Percentiles rank a stretch among this genome's conserved stretches.
These are phyloP conservation scores for Plantago elongata DNA, from an alignment of 257 asterid species.

Conservation along the genomic window DNA sequence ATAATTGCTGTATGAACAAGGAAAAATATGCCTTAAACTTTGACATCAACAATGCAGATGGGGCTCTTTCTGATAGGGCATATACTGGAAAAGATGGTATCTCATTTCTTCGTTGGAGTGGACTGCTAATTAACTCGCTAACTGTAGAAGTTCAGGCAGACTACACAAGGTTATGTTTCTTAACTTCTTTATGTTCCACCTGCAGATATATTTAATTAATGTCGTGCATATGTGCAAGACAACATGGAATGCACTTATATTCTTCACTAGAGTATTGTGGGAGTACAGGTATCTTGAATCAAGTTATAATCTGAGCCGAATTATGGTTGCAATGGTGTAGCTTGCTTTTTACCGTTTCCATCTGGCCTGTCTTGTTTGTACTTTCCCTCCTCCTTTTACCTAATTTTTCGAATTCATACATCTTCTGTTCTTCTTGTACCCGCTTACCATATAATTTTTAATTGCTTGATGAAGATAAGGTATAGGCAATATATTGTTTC, in stretches of 20 bases:
- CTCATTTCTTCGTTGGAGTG: constrained; percentile 89
- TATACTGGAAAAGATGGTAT: constrained; percentile 57
- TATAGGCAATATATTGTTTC: no score
- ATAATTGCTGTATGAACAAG: constrained; percentile 80
- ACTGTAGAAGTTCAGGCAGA: constrained; percentile 96
- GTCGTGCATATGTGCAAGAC: neutral
- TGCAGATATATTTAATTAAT: neutral
- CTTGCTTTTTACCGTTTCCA: no score
- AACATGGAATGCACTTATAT: no score
- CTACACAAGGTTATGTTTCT: constrained; percentile 59
- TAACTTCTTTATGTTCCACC: neutral
- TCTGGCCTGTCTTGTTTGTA: neutral
- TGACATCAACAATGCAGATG: constrained; percentile 25
- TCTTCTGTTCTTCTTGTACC: no score
- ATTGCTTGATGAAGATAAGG: no score
- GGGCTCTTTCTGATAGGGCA: constrained; percentile 38
- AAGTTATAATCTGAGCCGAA: no score
- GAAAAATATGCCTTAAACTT: constrained; percentile 75
- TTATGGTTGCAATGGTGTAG: no score
- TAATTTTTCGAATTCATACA: no score
- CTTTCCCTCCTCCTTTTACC: no score
- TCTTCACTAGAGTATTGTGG: no score
- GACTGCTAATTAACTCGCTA: constrained; percentile 64
- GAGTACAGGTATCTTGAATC: no score
- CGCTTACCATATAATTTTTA: no score